Evolutionary conservation across 495 filamentous ascomycete species (phyloP), one percentile per base, ranked within the genome.

Genomic region (Parachaetomium inaequale): DNA sequence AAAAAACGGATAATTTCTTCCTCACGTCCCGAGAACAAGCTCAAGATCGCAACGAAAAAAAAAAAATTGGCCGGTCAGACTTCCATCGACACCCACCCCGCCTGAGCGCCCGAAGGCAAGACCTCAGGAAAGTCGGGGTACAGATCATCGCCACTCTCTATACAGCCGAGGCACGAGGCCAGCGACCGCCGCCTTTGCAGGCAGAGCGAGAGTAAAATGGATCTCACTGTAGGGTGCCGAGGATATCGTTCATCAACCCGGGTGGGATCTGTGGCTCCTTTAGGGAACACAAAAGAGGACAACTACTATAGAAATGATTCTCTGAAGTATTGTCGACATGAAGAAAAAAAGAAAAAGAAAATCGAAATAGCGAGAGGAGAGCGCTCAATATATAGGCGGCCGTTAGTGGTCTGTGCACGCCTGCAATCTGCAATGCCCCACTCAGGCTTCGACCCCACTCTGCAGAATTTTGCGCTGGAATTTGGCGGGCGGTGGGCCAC

Each of bases 271-370:
- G 80, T 82, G 75, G 79, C 81, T 84, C 75, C 75, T 87, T 83
- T 89, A 83, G 84, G 87, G 80, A 88, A 86, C 82, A 85, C 84
- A 89, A 84, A 85, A 82, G 80, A 76, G 82, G 85, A 88, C 86
- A 82, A 88, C 79, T 86, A 89, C 88, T 91, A 87, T 90, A 90
- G 84, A 91, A 90, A 88, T 89, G 88, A 91, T 91, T 89, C 87
- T 90, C 86, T 75, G 74, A 85, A 83, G 82, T 85, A 87, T 84
- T 85, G 83, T 87, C 84, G 84, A 82, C 83, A 75, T 76, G 67
- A 76, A 63, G 68, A 76, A 71, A 74, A 75, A 76, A 69, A 60
- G 59, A 68, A 55, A 64, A 72, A 71, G 68, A 34, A 72, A 70
- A 66, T 43, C 62, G 34, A 71, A 68, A 57, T 29, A 17, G 28